Evolutionary conservation across 768 basidiomycete species (phyloP), one percentile per base, ranked within the genome.

Genomic region (Suillus ampliporus): DNA sequence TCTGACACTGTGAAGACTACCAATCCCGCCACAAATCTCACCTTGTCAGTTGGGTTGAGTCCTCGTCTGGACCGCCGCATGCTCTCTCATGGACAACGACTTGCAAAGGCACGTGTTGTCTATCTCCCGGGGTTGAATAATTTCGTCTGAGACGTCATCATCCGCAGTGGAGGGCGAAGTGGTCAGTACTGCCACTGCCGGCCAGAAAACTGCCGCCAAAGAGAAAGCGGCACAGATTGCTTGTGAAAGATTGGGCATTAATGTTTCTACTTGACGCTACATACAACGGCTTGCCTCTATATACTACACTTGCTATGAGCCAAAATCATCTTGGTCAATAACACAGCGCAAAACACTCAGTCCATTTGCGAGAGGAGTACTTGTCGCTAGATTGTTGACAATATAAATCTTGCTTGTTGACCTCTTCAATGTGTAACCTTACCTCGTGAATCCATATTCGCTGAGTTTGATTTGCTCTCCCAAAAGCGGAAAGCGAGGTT

Each of bases 81-180:
- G 73, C 76, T 13, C 66, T 76, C 35, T 60, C 69, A 23, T 90
- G 88, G 88, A 84, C 78, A 11, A 72, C 79, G n/a, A 71, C 79
- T 23, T 89, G 86, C 73, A 88, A 85, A 75, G 77, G 89, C 88
- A 66, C 67, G 84, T 60, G 50, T 3, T 21, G 43, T 23, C 17
- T 17, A 17, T 34, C 50, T 10, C 10, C 21, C 10, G 40, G 34
- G 21, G n/a, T 21, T 11, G 52, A 19, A 13, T 50, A 17, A 54
- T 11, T 41, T 56, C 51, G 43, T 50, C 34, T 67, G 14, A 44
- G 67, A 35, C 50, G 43, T n/a, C 28, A 50, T 58, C 35, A 26
- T 57, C 13, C 63, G 23, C 43, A 89, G 88, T 88, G 44, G 66
- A 73, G 35, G 84, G 82, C 8, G 72, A 79, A 61, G 73, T 78